Evolutionary conservation across 1,284 basidiomycete genomes (phyloP), one percentile per base, ranked within the genome.

Genomic region (Sporisorium reilianum): DNA sequence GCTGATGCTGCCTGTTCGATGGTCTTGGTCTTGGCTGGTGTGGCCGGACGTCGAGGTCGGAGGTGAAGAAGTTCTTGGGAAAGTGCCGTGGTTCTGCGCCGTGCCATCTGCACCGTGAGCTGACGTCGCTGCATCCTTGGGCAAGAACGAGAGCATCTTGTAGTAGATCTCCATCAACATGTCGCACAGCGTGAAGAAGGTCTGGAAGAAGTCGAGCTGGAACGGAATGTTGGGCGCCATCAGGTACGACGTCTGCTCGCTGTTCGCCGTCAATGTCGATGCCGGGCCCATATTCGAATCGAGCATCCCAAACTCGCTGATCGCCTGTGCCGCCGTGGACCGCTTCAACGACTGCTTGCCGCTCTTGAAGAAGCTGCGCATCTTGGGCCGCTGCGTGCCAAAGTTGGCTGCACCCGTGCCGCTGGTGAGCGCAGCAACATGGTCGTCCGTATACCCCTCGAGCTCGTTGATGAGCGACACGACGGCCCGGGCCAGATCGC

Each of bases 211-310:
- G 61, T 81, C 79, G 5, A 78, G 59, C 48, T 67, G 63, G 25
- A 78, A 80, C 3, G 79, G 79, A 9, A 87, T 79, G 81, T 93
- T 92, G 1, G 91, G 92, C 38, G 89, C 88, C 75, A 92, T 87
- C 46, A 94, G 88, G 80, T 91, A 93, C 0, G 91, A 90, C 12
- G 91, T 91, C 36, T 88, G 87, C 45, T 74, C 71, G 38, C n/a
- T 52, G n/a, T n/a, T 56, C 0, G 22, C 62, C 5, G 55, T 49
- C 28, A 51, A 32, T 0, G 46, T 59, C n/a, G 60, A 61, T 14
- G 66, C 50, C 3, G 64, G 54, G 23, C 54, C 67, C 10, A 62
- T 55, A 22, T 45, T 58, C 9, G 64, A 50, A 14, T 75, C 73
- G 23, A 66, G 12, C 12, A 51, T 44, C 5, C 67, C 64, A 20